Evolutionary conservation across 805 yeast species (phyloP), one percentile per base, ranked within the genome.

Genomic region (Clavispora carvajalis): DNA sequence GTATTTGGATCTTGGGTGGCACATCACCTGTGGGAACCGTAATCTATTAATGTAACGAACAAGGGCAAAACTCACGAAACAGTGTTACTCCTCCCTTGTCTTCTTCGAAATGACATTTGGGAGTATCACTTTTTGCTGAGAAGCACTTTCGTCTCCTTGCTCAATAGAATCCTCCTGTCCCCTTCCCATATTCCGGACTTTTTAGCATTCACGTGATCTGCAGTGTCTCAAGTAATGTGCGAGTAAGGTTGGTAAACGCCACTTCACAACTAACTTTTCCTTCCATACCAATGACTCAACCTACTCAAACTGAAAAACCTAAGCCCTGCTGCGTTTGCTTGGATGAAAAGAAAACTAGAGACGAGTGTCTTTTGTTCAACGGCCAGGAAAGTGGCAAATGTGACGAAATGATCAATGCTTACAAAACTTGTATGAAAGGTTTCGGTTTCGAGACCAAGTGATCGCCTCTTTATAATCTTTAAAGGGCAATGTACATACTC

Each of bases 281-380:
- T 45, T 12, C 45, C 52, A 15, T 42, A 18, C 8, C 50, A 49
- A 44, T 45, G 48, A 19, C 46, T 18, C 40, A 42, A 39, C 44
- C 44, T 16, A 25, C 44, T 31, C 36, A 58, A 40, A 11, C 21
- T 7, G 54, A 55, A 38, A 82, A 87, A 58, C 95, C 95, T 49
- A 91, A 90, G 67, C 97, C 99, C 44, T 91, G 99, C 65, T 91
- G 98, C 58, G 98, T 91, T 17, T 93, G 98, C 63, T 76, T 82
- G 52, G 85, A 84, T 24, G 88, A 88, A 57, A 88, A 88, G 65
- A 74, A 82, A 45, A 60, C 67, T 18, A 77, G 98, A 57, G 99
- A 91, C 56, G 90, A 89, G 55, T 93, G 98, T 60, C 67, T 91
- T 41, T 73, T 91, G 47, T 65, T 77, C 51, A 80, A 85, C 53